Percentiles rank a stretch among this genome's conserved stretches.
phyloP scores from a whole-genome alignment of 2,329 filamentous ascomycete genomes.

The Domatiomyces catenatus region DNA sequence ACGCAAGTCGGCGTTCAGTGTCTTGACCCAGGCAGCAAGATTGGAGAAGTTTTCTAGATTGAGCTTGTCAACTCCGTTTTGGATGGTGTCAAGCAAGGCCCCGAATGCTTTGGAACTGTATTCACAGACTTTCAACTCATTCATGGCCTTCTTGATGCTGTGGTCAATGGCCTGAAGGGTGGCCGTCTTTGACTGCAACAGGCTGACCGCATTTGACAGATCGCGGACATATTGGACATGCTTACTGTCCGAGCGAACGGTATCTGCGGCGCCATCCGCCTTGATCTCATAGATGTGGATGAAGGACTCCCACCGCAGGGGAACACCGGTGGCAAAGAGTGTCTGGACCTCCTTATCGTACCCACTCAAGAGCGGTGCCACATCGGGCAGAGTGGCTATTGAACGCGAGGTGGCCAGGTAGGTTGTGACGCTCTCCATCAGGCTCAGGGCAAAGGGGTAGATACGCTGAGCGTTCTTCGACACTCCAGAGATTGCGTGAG shows the following conservation, averaged over 20 bases:
- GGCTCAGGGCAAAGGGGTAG: constrained; percentile 90
- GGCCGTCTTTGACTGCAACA: constrained; percentile 74
- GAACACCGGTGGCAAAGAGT: constrained; percentile 72
- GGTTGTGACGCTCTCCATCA: constrained; percentile 97
- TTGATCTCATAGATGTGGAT: constrained; percentile 92
- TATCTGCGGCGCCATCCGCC: constrained; percentile 39
- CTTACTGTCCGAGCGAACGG: constrained; percentile 56
- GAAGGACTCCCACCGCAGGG: constrained; percentile 92
- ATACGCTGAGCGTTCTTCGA: constrained; percentile 98
- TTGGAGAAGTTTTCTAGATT: constrained; percentile 96
- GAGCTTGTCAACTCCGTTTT: constrained; percentile 85
- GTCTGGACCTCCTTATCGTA: constrained; percentile 82
- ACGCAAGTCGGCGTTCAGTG: constrained; percentile 76
- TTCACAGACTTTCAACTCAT: constrained; percentile 67
- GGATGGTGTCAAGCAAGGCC: constrained; percentile 65
- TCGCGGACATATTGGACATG: constrained; percentile 95
- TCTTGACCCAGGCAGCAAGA: constrained; percentile 72
- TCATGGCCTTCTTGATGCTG: constrained; percentile 65
- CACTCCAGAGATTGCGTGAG: constrained; percentile 84
- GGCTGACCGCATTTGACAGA: constrained; percentile 72
- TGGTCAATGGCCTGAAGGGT: constrained; percentile 64
- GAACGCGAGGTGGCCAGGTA: constrained; percentile 75
- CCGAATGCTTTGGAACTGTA: constrained; percentile 73
- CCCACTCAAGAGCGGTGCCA: constrained; percentile 73
- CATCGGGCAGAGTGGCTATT: constrained; percentile 72